Evolutionary conservation across 1,139 yeast species (phyloP), one percentile per base, ranked within the genome.

Genomic region (Zygosaccharomyces pseudobailii): DNA sequence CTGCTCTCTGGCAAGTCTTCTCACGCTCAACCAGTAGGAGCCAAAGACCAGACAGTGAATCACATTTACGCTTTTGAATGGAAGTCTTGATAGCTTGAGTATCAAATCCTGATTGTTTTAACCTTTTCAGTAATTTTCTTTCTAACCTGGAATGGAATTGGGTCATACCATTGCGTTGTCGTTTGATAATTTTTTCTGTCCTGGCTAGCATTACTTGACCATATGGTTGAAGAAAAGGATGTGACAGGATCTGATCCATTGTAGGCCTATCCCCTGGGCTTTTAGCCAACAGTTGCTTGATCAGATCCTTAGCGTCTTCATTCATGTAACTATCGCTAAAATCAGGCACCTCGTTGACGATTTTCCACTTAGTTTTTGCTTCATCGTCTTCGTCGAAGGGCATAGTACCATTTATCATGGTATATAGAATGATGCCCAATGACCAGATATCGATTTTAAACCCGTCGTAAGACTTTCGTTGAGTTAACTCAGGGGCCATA

Each of bases 371-470:
- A 0, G 90, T 83, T 42, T 71, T 77, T 37, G 74, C 63, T 21
- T 86, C 94, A 55, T 80, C 84, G 32, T 80, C 80, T 42, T 89
- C 96, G 58, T 84, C 89, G 68, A 90, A 92, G 1, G 98, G 98
- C 84, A 92, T 82, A 53, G 80, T 80, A 0, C 97, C 97, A 49
- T 85, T 81, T 0, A 88, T 63, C 77, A 92, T 74, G 0, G 97
- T 88, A 65, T 84, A 92, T n/a, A 92, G 68, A n/a, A 92, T 89
- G 6, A 92, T 80, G 0, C 98, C 98, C 50, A 92, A 69, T 0
- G 97, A 82, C 98, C 98, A 92, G 3, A 87, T 80, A 65, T 92
- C 98, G 5, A 84, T 76, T 49, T 84, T 79, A 58, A 85, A 82
- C 0, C 97, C 98, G 35, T 82, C 81, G 62, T 92, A 92, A 48